Evolutionary conservation across 176 grass and related monocot species (phyloP).

Genomic region (Oryza australiensis): DNA sequence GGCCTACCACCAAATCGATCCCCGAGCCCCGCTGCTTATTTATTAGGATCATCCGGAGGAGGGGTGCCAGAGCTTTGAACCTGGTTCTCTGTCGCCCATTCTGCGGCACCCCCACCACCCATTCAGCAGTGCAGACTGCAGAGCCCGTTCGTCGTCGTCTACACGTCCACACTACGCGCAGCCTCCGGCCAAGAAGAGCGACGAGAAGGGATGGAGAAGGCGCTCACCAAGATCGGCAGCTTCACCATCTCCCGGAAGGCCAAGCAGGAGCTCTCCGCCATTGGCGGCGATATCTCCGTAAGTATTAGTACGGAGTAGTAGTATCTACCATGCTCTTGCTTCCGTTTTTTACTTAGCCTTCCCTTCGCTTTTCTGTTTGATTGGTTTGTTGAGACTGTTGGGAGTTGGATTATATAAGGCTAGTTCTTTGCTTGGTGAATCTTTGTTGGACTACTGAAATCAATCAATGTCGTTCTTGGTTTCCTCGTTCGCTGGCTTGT

Average conservation of each 20-base stretch:
- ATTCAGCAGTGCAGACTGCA: background rate
- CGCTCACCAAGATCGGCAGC: constrained; percentile 81
- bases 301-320: background rate
- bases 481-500: background rate
- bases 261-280: constrained; percentile 96
- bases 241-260: constrained; percentile 89
- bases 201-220: constrained; percentile 67
- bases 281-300: constrained; percentile 89
- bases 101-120: constrained; percentile 8
- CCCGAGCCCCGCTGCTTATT: background rate
- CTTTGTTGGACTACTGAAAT: background rate
- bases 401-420: background rate
- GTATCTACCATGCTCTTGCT: too few species aligned
- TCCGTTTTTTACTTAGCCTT: background rate
- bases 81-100: constrained; percentile 34
- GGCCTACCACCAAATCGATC: background rate
- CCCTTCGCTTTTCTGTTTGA: background rate
- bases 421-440: background rate
- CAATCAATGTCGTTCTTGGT: background rate
- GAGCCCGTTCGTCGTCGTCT: background rate
- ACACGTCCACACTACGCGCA: background rate
- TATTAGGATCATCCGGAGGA: background rate
- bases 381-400: background rate
- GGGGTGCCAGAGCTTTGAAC: constrained; percentile 21
- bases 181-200: background rate